A percentile compares a stretch with the other conserved stretches of the same genome.
Conservation (phyloP, 2,329 filamentous ascomycete species). For the Celoporthe dispersa region DNA sequence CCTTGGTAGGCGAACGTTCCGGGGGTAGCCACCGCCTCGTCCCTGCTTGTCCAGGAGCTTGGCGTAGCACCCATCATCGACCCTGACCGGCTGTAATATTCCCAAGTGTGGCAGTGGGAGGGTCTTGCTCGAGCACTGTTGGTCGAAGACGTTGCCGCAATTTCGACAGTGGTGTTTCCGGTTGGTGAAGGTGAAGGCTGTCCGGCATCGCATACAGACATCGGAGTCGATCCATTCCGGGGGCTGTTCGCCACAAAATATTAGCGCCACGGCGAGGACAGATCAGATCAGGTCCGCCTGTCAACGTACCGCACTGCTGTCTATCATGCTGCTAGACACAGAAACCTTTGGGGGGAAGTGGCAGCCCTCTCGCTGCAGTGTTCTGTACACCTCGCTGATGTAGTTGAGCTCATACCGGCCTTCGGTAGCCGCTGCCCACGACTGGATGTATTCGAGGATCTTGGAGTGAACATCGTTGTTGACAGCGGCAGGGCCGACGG, state of each 20-base stretch:
- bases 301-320: conserved; percentile 79
- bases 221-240: conserved; percentile 98
- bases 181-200: conserved; percentile 95
- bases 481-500: conserved; percentile 72
- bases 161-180: conserved; percentile 98
- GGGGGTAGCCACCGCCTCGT: conserved; percentile 38
- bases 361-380: conserved; percentile 82
- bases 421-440: conserved; percentile 89
- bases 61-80: conserved; percentile 93
- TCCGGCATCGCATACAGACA: conserved; percentile 97
- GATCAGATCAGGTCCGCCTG: conserved; percentile 39
- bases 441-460: conserved; percentile 91
- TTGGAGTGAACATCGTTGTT: conserved; percentile 87
- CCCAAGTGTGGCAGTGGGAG: conserved; percentile 90
- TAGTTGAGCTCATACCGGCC: conserved; percentile 82
- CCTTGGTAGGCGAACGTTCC: conserved; percentile 52
- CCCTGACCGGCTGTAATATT: conserved; percentile 86
- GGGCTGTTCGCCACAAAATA: conserved; percentile 58
- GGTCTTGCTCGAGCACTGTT: conserved; percentile 88
- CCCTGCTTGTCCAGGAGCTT: conserved; percentile 81
- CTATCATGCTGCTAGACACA: conserved; percentile 95
- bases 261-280: not conserved
- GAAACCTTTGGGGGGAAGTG: conserved; percentile 85
- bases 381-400: conserved; percentile 84
- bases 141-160: conserved; percentile 96